phyloP scores from a whole-genome alignment of 2,329 filamentous ascomycete species.

The Rhinocladiella similis region DNA sequence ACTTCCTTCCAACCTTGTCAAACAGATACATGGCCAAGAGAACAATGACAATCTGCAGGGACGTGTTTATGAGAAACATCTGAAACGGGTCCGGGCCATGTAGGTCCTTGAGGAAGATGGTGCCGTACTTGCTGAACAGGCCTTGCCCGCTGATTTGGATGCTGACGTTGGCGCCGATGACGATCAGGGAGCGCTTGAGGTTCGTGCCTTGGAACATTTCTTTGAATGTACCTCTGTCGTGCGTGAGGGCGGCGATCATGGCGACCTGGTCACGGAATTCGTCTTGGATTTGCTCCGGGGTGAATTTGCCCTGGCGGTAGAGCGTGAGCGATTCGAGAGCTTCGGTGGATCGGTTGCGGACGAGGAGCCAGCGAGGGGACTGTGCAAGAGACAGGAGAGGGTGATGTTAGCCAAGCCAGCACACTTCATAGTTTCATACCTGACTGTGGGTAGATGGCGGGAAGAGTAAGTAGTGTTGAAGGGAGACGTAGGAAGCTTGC shows the following conservation, averaged over 20 bases:
- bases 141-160: constrained; percentile 15
- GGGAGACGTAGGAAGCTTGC: neutral
- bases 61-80: constrained; percentile 11
- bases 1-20: constrained; percentile 19
- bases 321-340: constrained; percentile 29
- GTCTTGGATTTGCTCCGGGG: constrained; percentile 15
- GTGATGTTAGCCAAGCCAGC: neutral
- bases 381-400: constrained; percentile 8
- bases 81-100: constrained; percentile 8
- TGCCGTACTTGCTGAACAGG: constrained; percentile 14
- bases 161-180: constrained; percentile 16
- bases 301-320: constrained; percentile 14
- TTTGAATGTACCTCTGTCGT: constrained; percentile 19
- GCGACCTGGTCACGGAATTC: constrained; percentile 10
- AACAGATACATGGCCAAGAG: constrained; percentile 12
- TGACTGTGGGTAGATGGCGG: too few species aligned
- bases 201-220: constrained; percentile 17
- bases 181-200: constrained; percentile 12
- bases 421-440: too few species aligned
- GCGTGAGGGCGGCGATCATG: constrained; percentile 7
- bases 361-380: constrained; percentile 35
- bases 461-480: too few species aligned
- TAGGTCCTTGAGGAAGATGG: constrained; percentile 19
- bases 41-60: constrained; percentile 8
- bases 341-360: constrained; percentile 32